Percentiles rank a stretch among this genome's conserved stretches.
Evolutionary conservation across 257 asterid genomes (phyloP).

Genomic region (Solanum megistacrolobum): DNA sequence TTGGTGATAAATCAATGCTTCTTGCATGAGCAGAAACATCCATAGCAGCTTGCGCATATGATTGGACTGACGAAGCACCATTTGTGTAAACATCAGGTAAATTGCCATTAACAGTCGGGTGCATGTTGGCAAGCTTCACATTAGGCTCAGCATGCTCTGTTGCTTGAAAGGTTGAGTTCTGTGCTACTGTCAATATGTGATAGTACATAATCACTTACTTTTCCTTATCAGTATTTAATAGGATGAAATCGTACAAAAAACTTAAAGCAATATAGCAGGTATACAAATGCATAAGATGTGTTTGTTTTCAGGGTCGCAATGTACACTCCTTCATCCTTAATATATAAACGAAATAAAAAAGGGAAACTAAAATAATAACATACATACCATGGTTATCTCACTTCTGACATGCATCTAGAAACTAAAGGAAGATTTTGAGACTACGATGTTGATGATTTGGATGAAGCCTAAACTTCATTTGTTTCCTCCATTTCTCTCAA

Average conservation of each 20-base stretch:
- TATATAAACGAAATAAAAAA: background rate
- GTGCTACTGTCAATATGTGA: slow-evolving; percentile 25
- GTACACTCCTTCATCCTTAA: background rate
- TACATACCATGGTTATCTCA: background rate
- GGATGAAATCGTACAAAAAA: background rate
- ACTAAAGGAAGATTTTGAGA: background rate
- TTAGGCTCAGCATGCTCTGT: slow-evolving; percentile 32
- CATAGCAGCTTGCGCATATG: slow-evolving; percentile 34
- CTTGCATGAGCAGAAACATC: slow-evolving; percentile 32
- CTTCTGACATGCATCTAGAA: background rate
- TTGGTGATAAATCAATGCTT: slow-evolving; percentile 29
- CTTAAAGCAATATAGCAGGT: background rate
- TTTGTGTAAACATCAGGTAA: slow-evolving; percentile 34
- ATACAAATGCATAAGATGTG: background rate
- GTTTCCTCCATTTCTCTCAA: background rate
- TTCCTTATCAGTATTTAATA: background rate
- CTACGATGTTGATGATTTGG: background rate
- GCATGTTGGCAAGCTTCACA: slow-evolving; percentile 42
- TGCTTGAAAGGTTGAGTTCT: slow-evolving; percentile 28
- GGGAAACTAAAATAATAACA: background rate
- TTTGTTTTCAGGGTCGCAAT: background rate
- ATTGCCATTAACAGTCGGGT: slow-evolving; percentile 16
- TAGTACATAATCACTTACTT: background rate
- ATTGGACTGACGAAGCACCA: slow-evolving; percentile 38
- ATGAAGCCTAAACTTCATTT: background rate